Conservation (phyloP, 2,329 filamentous ascomycete species). For the Corinectria fuckeliana region DNA sequence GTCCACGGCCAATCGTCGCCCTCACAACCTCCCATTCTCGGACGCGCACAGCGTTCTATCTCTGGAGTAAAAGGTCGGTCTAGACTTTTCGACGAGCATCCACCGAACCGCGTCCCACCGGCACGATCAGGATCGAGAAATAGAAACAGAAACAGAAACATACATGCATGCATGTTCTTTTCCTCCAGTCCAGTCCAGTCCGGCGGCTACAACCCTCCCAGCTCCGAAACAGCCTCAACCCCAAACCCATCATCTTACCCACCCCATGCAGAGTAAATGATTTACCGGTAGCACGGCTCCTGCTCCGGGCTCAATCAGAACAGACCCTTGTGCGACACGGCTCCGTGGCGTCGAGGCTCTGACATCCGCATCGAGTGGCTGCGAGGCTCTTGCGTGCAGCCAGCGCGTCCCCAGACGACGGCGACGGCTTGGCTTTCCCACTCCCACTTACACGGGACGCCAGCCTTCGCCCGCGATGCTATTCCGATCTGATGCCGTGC, state of each 20-base stretch:
- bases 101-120: neutral
- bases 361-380: constrained; percentile 8
- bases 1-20: constrained; percentile 27
- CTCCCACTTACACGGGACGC: neutral
- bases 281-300: neutral
- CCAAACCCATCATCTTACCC: neutral
- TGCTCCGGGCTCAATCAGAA: too few relatives aligned
- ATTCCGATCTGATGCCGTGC: constrained; percentile 9
- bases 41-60: neutral
- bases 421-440: neutral
- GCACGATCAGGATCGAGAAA: neutral
- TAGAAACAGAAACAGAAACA: neutral
- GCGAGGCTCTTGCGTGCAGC: neutral
- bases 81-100: neutral
- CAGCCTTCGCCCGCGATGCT: neutral
- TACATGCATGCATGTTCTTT: neutral
- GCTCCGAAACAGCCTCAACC: constrained; percentile 26
- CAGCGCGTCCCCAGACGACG: constrained; percentile 13
- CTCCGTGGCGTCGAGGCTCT: neutral
- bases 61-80: neutral
- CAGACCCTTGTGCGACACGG: constrained; percentile 15
- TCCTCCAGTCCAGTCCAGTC: constrained; percentile 16
- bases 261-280: neutral
- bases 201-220: constrained; percentile 31
- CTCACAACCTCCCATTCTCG: constrained; percentile 7